Percentiles rank a stretch among this genome's conserved stretches.
These are phyloP conservation scores for Xanthoconium stramineum DNA, from an alignment of 768 basidiomycete genomes.

Conservation along the genomic window DNA sequence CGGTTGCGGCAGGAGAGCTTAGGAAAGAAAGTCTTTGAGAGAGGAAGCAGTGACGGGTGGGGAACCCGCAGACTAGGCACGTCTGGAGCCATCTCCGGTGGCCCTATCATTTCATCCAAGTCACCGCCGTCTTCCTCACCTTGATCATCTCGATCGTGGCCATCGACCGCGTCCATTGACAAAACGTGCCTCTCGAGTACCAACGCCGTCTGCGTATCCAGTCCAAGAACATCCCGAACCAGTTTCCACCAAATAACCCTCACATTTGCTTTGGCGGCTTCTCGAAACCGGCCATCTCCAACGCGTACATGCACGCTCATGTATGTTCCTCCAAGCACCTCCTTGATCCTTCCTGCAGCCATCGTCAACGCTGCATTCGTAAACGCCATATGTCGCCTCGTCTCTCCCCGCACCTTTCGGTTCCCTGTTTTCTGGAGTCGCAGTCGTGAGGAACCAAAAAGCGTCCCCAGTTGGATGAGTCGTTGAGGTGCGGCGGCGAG, in stretches of 20 bases:
- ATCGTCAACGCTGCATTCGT: conserved; percentile 44
- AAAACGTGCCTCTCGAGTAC: conserved; percentile 22
- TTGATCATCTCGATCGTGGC: no score
- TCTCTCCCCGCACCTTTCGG: conserved; percentile 39
- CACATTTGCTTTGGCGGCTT: conserved; percentile 39
- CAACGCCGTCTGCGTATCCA: conserved; percentile 36
- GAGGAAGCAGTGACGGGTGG: conserved; percentile 28
- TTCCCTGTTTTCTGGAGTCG: conserved; percentile 43
- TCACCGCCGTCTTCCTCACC: not conserved
- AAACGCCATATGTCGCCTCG: conserved; percentile 59
- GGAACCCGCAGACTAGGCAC: conserved; percentile 20
- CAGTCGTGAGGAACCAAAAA: conserved; percentile 75
- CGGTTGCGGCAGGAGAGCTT: conserved; percentile 37
- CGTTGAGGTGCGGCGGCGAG: conserved; percentile 31
- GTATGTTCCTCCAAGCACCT: conserved; percentile 45
- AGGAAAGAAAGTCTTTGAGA: conserved; percentile 14
- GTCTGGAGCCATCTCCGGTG: conserved; percentile 19
- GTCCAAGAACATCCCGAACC: conserved; percentile 45
- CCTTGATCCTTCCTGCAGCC: conserved; percentile 44
- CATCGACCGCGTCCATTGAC: not conserved
- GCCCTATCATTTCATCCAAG: conserved; percentile 5
- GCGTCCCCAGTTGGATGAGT: conserved; percentile 67
- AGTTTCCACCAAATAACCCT: conserved; percentile 56
- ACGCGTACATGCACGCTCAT: conserved; percentile 66
- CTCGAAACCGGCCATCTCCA: conserved; percentile 62